Percentiles rank a stretch among this genome's conserved stretches.
These are phyloP conservation scores for Botrytis cinerea DNA, from an alignment of 2,329 filamentous ascomycete genomes.

Conservation along the genomic window DNA sequence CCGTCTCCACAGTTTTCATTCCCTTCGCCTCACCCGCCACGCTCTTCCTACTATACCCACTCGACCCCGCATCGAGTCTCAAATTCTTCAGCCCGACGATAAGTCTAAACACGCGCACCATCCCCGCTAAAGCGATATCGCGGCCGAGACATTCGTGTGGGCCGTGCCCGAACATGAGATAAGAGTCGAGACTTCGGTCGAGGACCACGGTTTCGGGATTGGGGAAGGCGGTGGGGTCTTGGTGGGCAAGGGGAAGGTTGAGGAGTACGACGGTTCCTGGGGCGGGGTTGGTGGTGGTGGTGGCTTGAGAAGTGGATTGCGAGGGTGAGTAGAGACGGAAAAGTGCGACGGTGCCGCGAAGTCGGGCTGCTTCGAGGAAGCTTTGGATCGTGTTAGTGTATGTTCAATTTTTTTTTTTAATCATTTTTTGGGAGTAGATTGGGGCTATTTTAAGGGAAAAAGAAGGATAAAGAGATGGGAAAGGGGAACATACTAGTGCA, in stretches of 20 bases:
- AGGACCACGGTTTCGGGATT: conserved; percentile 61
- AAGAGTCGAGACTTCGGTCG: conserved; percentile 60
- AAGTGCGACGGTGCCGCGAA: conserved; percentile 63
- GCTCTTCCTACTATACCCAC: conserved; percentile 46
- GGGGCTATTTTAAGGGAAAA: too few relatives aligned
- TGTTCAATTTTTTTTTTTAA: not conserved
- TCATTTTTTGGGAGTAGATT: not conserved
- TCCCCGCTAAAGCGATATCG: conserved; percentile 60
- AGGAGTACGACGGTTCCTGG: conserved; percentile 65
- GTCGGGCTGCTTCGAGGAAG: conserved; percentile 68
- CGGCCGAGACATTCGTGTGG: conserved; percentile 65
- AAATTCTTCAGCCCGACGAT: conserved; percentile 35
- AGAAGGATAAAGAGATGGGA: not conserved
- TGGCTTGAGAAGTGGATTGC: not conserved
- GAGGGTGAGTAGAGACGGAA: conserved; percentile 48
- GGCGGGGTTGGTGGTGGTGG: conserved; percentile 50
- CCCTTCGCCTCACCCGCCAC: conserved; percentile 27
- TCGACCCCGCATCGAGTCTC: conserved; percentile 26
- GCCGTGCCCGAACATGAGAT: conserved; percentile 64
- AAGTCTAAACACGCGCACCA: conserved; percentile 50
- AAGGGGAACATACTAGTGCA: conserved; percentile 51
- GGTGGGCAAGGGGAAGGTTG: conserved; percentile 58
- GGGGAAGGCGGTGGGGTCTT: conserved; percentile 60
- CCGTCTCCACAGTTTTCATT: conserved; percentile 32
- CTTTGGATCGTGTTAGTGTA: conserved; percentile 40